phyloP scores from a whole-genome alignment of 495 filamentous ascomycete genomes.

The Parachaetomium inaequale region DNA sequence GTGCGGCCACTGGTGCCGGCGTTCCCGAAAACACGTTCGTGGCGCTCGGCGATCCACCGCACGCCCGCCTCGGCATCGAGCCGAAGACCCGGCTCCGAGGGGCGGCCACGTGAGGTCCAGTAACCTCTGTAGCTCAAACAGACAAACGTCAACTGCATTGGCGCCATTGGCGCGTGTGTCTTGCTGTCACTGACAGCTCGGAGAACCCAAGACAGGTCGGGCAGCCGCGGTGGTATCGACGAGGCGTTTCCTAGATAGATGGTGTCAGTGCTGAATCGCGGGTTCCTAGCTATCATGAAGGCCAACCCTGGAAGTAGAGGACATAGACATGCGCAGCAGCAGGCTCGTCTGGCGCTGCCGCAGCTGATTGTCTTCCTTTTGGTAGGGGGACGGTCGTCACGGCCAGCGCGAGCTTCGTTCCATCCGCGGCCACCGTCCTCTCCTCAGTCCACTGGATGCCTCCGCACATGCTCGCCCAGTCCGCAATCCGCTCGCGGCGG shows the following conservation, averaged over 20 bases:
- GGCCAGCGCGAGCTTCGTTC: constrained; percentile 57
- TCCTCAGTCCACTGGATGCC: constrained; percentile 63
- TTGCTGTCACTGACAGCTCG: constrained; percentile 38
- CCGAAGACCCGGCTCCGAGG: constrained; percentile 63
- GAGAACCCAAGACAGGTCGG: constrained; percentile 58
- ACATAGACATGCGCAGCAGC: constrained; percentile 40
- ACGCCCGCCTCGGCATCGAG: constrained; percentile 60
- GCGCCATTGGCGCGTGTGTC: constrained; percentile 10
- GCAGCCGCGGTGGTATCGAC: constrained; percentile 66
- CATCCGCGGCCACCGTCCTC: constrained; percentile 52
- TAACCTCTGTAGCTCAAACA: constrained; percentile 73
- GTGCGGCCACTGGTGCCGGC: constrained; percentile 20
- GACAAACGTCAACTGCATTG: constrained; percentile 51
- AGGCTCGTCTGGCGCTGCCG: background rate
- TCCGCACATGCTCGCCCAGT: constrained; percentile 54
- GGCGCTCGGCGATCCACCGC: constrained; percentile 47
- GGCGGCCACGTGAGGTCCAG: constrained; percentile 70
- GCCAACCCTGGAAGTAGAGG: constrained; percentile 58
- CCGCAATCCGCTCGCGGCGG: constrained; percentile 54
- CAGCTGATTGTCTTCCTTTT: background rate
- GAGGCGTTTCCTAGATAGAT: constrained; percentile 55
- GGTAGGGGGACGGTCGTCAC: constrained; percentile 41
- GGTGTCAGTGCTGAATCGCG: constrained; percentile 31
- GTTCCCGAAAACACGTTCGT: constrained; percentile 24
- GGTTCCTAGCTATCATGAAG: background rate